These are phyloP conservation scores for Coniophora puteana DNA, from an alignment of 1,284 basidiomycete species.

Conservation along the genomic window DNA sequence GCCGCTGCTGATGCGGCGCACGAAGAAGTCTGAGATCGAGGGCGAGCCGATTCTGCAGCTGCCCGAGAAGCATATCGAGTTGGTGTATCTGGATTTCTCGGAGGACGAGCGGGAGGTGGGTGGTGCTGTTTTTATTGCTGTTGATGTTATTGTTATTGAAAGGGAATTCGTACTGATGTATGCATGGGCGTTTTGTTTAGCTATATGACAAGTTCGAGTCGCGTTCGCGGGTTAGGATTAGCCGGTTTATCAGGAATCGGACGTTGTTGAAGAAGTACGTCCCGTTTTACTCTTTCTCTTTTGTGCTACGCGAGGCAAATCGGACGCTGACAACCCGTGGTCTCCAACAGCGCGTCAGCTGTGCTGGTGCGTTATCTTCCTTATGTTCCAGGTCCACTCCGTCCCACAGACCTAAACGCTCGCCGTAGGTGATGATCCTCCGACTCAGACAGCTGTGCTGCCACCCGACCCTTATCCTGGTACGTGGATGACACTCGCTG, in stretches of 20 bases:
- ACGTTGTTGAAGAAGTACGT: slow-evolving; percentile 62
- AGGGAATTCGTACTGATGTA: no score
- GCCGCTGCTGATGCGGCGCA: slow-evolving; percentile 57
- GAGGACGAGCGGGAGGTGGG: slow-evolving; percentile 59
- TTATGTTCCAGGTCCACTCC: slow-evolving; percentile 1
- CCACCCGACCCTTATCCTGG: slow-evolving; percentile 61
- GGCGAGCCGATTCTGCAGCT: slow-evolving; percentile 59
- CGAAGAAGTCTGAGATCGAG: slow-evolving; percentile 53
- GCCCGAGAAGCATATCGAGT: slow-evolving; percentile 55
- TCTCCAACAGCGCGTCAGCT: slow-evolving; percentile 38
- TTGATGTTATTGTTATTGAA: background rate
- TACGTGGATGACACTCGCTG: slow-evolving; percentile 24
- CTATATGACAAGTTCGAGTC: slow-evolving; percentile 60
- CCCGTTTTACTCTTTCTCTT: background rate
- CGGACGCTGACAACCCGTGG: slow-evolving; percentile 6
- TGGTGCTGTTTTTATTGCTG: background rate
- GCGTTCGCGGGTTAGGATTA: slow-evolving; percentile 48
- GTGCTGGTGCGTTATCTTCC: slow-evolving; percentile 35
- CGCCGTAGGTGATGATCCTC: slow-evolving; percentile 52
- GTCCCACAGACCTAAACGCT: slow-evolving; percentile 1
- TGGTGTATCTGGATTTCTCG: slow-evolving; percentile 54
- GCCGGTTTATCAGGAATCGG: slow-evolving; percentile 52
- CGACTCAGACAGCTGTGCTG: slow-evolving; percentile 66
- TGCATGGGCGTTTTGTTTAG: no score
- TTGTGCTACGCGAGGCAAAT: background rate